Conservation (phyloP, 352 stramenopile species). For the Pythium aristosporum region DNA sequence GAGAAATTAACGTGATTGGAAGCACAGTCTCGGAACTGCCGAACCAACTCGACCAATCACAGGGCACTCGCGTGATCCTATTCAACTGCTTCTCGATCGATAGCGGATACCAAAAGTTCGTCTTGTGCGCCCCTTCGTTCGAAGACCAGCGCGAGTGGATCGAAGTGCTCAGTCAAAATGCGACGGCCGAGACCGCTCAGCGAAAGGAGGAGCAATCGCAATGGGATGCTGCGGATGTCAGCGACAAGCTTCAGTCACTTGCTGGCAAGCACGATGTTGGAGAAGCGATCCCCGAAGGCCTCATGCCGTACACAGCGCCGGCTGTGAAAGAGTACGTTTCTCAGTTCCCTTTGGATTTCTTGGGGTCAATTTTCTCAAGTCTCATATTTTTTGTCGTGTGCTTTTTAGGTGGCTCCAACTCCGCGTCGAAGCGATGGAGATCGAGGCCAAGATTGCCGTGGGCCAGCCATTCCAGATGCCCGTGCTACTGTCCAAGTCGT, state of each 20-base stretch:
- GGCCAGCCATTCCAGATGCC: slow-evolving; percentile 82
- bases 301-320: slow-evolving; percentile 79
- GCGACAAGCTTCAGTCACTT: slow-evolving; percentile 76
- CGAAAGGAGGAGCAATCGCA: slow-evolving; percentile 79
- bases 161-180: slow-evolving; percentile 84
- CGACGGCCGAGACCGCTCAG: slow-evolving; percentile 73
- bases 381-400: slow-evolving; percentile 3
- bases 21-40: slow-evolving; percentile 78
- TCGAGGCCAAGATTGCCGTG: slow-evolving; percentile 78
- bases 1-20: slow-evolving; percentile 86
- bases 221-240: slow-evolving; percentile 71
- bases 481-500: slow-evolving; percentile 85
- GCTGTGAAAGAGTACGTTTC: slow-evolving; percentile 85
- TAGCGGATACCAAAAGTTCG: slow-evolving; percentile 80
- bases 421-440: slow-evolving; percentile 83
- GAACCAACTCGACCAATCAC: slow-evolving; percentile 88
- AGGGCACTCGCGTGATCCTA: slow-evolving; percentile 77
- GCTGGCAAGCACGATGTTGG: slow-evolving; percentile 70
- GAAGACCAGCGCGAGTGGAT: slow-evolving; percentile 90
- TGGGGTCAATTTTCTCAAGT: neutral
- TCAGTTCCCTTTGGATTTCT: neutral
- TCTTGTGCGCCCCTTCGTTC: slow-evolving; percentile 80
- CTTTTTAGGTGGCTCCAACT: slow-evolving; percentile 79
- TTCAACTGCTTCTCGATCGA: slow-evolving; percentile 88
- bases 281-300: slow-evolving; percentile 61